Evolutionary conservation across 139 green algal genomes (phyloP).

Genomic region (Chlamydomonas sp.): DNA sequence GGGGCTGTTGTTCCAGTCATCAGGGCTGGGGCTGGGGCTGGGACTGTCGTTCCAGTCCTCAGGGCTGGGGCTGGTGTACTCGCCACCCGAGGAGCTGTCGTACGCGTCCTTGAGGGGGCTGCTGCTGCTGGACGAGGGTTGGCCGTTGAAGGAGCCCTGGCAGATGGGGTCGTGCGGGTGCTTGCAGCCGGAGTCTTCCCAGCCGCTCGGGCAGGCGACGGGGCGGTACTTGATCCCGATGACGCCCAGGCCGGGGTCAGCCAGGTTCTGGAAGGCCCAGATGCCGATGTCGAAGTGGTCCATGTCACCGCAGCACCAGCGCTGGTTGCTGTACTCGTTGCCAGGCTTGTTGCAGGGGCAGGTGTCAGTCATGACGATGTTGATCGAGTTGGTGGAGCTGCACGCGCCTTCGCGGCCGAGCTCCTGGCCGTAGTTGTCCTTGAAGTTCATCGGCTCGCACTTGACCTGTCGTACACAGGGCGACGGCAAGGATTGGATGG

Average conservation of each 20-base stretch:
- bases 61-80: no score
- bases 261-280: slow-evolving; percentile 17
- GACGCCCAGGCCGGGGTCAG: slow-evolving; percentile 11
- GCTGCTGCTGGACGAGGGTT: no score
- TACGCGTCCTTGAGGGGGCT: no score
- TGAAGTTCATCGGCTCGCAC: slow-evolving; percentile 9
- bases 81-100: no score
- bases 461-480: neutral
- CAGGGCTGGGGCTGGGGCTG: no score
- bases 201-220: slow-evolving; percentile 5
- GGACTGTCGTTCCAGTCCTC: no score
- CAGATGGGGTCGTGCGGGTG: no score
- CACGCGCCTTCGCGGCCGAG: neutral
- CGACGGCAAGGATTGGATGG: no score
- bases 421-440: neutral
- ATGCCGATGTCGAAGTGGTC: slow-evolving; percentile 16
- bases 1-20: no score
- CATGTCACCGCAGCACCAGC: slow-evolving; percentile 20
- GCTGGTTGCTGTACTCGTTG: slow-evolving; percentile 9
- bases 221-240: slow-evolving; percentile 14
- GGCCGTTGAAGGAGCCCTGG: no score
- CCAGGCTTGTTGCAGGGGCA: slow-evolving; percentile 6
- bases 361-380: slow-evolving; percentile 1
- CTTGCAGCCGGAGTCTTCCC: no score
- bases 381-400: neutral